Percentiles rank a stretch among this genome's conserved stretches.
These are phyloP conservation scores for Leccinum fuscescens DNA, from an alignment of 1,284 basidiomycete genomes.

Conservation along the genomic window DNA sequence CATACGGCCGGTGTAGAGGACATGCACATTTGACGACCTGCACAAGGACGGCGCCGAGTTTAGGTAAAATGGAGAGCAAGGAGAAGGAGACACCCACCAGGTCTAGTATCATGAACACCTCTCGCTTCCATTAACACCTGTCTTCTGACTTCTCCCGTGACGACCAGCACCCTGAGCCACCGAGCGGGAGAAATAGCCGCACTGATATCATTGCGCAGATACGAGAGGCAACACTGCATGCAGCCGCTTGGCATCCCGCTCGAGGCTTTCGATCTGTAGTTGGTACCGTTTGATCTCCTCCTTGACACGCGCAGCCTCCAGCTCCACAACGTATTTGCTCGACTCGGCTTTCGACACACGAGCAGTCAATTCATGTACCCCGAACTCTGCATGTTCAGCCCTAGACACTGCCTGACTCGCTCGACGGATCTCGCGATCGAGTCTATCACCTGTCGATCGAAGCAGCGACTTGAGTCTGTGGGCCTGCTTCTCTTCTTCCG, in stretches of 20 bases:
- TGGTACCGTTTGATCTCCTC: constrained; percentile 50
- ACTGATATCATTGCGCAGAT: constrained; percentile 36
- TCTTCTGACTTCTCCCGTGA: constrained; percentile 17
- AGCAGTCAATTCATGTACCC: constrained; percentile 41
- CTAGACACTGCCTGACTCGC: constrained; percentile 51
- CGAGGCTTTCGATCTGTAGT: constrained; percentile 47
- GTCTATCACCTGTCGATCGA: constrained; percentile 49
- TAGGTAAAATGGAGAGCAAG: not conserved
- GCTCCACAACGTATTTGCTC: constrained; percentile 45
- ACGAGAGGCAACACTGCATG: constrained; percentile 34
- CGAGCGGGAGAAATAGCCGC: constrained; percentile 1
- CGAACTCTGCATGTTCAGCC: constrained; percentile 52
- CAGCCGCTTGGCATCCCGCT: constrained; percentile 47
- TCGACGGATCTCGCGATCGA: constrained; percentile 56
- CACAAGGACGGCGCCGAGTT: not conserved
- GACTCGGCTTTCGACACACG: constrained; percentile 44
- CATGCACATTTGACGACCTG: constrained; percentile 72
- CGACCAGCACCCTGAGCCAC: constrained; percentile 11
- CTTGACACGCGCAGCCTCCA: constrained; percentile 43
- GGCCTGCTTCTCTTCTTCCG: constrained; percentile 62
- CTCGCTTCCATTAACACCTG: constrained; percentile 34
- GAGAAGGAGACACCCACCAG: constrained; percentile 24
- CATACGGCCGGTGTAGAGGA: not conserved
- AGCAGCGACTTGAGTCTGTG: constrained; percentile 56
- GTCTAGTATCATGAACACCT: constrained; percentile 23